Conservation (phyloP, 805 yeast genomes). For the Lachancea mirantina region DNA sequence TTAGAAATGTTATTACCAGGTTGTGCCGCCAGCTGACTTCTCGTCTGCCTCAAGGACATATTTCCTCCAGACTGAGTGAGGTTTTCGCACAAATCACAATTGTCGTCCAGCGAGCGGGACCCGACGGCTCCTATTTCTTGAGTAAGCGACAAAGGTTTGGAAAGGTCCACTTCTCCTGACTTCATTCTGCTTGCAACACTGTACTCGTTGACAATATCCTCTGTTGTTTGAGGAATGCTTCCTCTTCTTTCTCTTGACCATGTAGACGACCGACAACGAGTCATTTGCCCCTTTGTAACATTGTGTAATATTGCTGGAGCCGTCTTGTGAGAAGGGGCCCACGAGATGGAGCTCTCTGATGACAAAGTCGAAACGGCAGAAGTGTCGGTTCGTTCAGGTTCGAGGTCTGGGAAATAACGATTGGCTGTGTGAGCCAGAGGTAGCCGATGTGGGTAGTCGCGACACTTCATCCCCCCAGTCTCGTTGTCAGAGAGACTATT, state of each 20-base stretch:
- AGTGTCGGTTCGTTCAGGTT: too few species aligned
- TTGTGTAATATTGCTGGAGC: too few species aligned
- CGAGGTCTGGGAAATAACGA: too few species aligned
- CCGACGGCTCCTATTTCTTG: constrained; percentile 25
- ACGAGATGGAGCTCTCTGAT: too few species aligned
- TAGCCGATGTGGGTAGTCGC: too few species aligned
- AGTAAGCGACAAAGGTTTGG: constrained; percentile 25
- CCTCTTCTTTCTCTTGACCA: constrained; percentile 9
- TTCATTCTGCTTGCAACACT: constrained; percentile 26
- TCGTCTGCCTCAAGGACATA: constrained; percentile 2
- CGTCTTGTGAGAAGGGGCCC: too few species aligned
- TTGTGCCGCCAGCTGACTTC: constrained; percentile 2
- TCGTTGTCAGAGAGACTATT: too few species aligned
- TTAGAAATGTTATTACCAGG: constrained; percentile 4
- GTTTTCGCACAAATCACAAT: constrained; percentile 3
- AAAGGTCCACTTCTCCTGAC: constrained; percentile 28
- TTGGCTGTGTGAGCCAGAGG: too few species aligned
- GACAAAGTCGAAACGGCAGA: too few species aligned
- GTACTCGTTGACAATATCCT: constrained; percentile 38
- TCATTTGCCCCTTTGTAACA: too few species aligned
- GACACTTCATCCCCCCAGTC: too few species aligned
- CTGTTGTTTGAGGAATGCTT: constrained; percentile 31
- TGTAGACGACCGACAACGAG: too few species aligned
- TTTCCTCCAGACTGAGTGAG: not conserved
- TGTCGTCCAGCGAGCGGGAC: constrained; percentile 9